Conservation (phyloP, 2,329 filamentous ascomycete species). For the Verticillium albo-atrum region DNA sequence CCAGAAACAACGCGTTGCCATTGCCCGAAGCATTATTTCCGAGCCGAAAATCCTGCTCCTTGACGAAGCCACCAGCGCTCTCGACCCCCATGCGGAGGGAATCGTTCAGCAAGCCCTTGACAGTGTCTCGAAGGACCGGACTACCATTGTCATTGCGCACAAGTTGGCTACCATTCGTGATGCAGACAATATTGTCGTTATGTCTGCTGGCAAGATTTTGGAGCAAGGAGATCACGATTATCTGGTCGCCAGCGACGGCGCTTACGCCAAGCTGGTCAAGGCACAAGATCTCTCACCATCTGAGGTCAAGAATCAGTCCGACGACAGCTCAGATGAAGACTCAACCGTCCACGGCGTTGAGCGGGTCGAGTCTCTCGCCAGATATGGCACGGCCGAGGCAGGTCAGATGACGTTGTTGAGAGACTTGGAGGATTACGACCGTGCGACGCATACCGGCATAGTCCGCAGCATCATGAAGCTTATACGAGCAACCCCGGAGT, state of each 20-base stretch:
- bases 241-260: slow-evolving; percentile 6
- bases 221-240: slow-evolving; percentile 19
- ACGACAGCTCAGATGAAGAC: slow-evolving; percentile 9
- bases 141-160: slow-evolving; percentile 40
- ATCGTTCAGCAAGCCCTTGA: slow-evolving; percentile 51
- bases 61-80: slow-evolving; percentile 60
- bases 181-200: slow-evolving; percentile 23
- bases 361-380: not conserved
- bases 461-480: slow-evolving; percentile 7
- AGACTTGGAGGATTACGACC: slow-evolving; percentile 5
- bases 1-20: slow-evolving; percentile 60
- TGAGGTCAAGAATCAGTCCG: not conserved
- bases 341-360: not conserved
- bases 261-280: slow-evolving; percentile 16
- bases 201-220: slow-evolving; percentile 18
- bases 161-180: slow-evolving; percentile 15
- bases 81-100: slow-evolving; percentile 32
- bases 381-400: not conserved
- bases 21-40: slow-evolving; percentile 37
- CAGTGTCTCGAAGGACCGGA: slow-evolving; percentile 47
- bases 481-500: slow-evolving; percentile 4
- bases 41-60: slow-evolving; percentile 50
- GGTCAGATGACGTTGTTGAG: not conserved
- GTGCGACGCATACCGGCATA: slow-evolving; percentile 3
- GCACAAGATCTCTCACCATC: slow-evolving; percentile 12